A percentile compares a stretch with the other conserved stretches of the same genome.
Conservation (phyloP, 2,329 filamentous ascomycete species). For the Tolypocladium capitatum region DNA sequence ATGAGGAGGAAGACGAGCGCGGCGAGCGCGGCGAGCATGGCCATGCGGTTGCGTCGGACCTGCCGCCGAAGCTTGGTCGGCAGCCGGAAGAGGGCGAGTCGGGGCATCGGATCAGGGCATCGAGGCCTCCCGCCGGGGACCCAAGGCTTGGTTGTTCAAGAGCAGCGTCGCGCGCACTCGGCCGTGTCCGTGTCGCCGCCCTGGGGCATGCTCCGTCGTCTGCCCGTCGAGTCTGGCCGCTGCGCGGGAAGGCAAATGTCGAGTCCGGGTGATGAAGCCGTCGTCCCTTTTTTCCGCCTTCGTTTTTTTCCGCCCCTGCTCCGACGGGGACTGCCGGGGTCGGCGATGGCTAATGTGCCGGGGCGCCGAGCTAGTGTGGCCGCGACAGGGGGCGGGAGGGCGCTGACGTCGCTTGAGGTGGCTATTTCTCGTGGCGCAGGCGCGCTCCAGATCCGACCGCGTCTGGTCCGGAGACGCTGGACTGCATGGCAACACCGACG, state of each 20-base stretch:
- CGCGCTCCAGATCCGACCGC: not conserved
- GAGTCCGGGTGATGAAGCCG: not conserved
- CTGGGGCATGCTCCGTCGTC: not conserved
- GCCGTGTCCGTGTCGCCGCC: not conserved
- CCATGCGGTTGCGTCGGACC: conserved; percentile 45
- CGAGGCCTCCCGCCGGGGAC: not conserved
- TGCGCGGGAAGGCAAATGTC: not conserved
- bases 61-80: conserved; percentile 43
- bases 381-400: not conserved
- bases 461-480: no score
- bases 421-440: not conserved
- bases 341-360: no score
- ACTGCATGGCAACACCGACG: no score
- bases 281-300: not conserved
- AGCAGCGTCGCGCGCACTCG: not conserved
- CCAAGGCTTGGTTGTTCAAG: not conserved
- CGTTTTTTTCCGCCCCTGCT: no score
- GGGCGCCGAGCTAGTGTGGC: not conserved
- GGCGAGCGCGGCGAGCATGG: conserved; percentile 32
- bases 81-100: conserved; percentile 36
- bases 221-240: not conserved
- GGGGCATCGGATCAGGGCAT: conserved; percentile 18
- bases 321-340: not conserved
- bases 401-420: not conserved
- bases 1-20: conserved; percentile 21